A percentile compares a stretch with the other conserved stretches of the same genome.
These are phyloP conservation scores for Sorghum bicolor DNA, from an alignment of 176 grass and related monocot species.

Conservation along the genomic window DNA sequence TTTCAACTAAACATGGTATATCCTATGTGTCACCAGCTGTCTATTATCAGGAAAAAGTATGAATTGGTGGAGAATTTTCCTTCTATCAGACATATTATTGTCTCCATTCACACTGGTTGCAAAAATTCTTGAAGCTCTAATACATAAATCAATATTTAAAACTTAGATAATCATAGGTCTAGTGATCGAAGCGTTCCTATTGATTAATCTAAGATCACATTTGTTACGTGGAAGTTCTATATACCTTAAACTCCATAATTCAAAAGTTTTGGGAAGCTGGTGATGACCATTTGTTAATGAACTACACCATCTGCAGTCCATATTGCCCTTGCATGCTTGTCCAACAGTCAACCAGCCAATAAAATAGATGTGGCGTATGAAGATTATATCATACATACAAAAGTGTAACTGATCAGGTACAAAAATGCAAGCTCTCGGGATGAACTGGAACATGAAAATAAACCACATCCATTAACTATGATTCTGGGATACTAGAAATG, in stretches of 20 bases:
- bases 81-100: background rate
- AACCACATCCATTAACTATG: background rate
- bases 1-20: background rate
- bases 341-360: background rate
- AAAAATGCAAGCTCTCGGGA: background rate
- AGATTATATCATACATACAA: background rate
- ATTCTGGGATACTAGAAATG: background rate
- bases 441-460: slow-evolving; percentile 9
- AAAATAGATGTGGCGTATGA: background rate
- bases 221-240: background rate
- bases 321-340: background rate
- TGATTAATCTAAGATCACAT: background rate
- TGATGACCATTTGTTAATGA: background rate
- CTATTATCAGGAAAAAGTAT: background rate
- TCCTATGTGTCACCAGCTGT: background rate
- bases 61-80: background rate
- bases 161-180: background rate
- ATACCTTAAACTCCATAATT: background rate
- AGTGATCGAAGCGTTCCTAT: background rate
- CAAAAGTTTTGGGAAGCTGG: background rate
- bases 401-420: background rate
- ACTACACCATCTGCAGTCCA: background rate
- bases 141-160: background rate
- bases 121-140: background rate
- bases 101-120: background rate